Conservation (phyloP, 2,329 filamentous ascomycete genomes). For the Xylariaceae sp. region DNA sequence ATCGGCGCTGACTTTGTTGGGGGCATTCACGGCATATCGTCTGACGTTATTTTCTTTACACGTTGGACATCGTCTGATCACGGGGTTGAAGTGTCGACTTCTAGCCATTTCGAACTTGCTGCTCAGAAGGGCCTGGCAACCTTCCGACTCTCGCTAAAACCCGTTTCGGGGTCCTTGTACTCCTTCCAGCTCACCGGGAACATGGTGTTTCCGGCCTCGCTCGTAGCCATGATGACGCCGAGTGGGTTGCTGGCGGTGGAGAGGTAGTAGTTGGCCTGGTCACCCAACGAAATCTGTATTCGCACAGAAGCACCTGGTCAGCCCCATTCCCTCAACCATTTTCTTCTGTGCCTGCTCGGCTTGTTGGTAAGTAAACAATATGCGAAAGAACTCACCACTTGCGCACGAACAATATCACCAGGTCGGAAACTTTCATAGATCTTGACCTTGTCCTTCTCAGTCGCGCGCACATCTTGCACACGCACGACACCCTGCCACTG, state of each 20-base stretch:
- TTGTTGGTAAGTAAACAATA: neutral
- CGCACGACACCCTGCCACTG: constrained; percentile 83
- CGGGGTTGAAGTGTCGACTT: neutral
- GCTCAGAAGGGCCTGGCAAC: constrained; percentile 84
- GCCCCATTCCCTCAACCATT: neutral
- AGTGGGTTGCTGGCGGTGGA: constrained; percentile 86
- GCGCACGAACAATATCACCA: constrained; percentile 82
- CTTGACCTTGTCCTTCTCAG: constrained; percentile 91
- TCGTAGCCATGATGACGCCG: constrained; percentile 88
- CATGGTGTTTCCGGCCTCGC: constrained; percentile 85
- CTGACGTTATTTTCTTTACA: neutral
- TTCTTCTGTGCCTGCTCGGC: no score
- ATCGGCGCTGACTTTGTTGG: neutral
- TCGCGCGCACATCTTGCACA: constrained; percentile 85
- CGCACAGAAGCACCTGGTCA: neutral
- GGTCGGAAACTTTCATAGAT: constrained; percentile 88
- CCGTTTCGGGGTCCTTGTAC: constrained; percentile 78
- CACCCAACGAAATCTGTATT: constrained; percentile 73
- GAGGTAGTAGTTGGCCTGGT: constrained; percentile 94
- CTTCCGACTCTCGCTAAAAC: constrained; percentile 73
- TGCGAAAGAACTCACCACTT: constrained; percentile 56
- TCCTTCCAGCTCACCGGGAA: constrained; percentile 93
- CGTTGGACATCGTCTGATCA: neutral
- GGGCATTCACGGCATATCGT: neutral
- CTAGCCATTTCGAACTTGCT: constrained; percentile 1